Base-by-base conservation (phyloP, 2,329 filamentous ascomycete genomes). In the Botrytis porri region DNA sequence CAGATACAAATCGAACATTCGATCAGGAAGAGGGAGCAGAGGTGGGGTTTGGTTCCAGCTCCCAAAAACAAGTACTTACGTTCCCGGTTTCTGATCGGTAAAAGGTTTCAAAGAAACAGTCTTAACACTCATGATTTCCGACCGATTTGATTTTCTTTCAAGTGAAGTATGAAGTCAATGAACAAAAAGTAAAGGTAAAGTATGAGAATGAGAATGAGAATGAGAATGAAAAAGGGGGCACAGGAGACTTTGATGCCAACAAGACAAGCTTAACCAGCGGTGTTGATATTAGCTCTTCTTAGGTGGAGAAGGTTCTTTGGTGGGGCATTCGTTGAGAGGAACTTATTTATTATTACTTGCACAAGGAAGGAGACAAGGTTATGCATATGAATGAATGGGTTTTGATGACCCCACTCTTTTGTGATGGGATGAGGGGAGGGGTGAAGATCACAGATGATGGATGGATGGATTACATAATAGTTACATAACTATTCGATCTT, bases 61-160 rank as follows among this genome's bases (percentile, higher is more conserved):
- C 75, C 75, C 75, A 76, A 14, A 51, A 67, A 22, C 6, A 77
- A 71, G 20, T 78, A 94, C 95, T 84, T 90, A 98, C 95, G 95
- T 98, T 89, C 95, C 95, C 77, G 95, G 94, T 88, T 99, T 99
- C 89, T 99, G 96, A 88, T 98, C 96, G 77, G 92, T 88, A 84
- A 96, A 98, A 74, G 95, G 89, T 83, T 90, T 90, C 83, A 97
- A 90, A 79, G 92, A 88, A 80, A 98, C 93, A 71, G 92, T 93
- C 84, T 93, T 88, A 84, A 90, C 84, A 82, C 86, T 88, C 94
- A 97, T 96, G 81, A 76, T 87, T 81, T 76, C 74, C 72, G 69
- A n/a, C 54, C 18, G 51, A 57, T 18, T 22, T 29, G 9, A 32
- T 35, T 41, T 35, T 9, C 32, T 43, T 45, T 8, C 43, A 29